These are phyloP conservation scores for Epichloe baconii DNA, from an alignment of 2,329 filamentous ascomycete species.

Conservation along the genomic window DNA sequence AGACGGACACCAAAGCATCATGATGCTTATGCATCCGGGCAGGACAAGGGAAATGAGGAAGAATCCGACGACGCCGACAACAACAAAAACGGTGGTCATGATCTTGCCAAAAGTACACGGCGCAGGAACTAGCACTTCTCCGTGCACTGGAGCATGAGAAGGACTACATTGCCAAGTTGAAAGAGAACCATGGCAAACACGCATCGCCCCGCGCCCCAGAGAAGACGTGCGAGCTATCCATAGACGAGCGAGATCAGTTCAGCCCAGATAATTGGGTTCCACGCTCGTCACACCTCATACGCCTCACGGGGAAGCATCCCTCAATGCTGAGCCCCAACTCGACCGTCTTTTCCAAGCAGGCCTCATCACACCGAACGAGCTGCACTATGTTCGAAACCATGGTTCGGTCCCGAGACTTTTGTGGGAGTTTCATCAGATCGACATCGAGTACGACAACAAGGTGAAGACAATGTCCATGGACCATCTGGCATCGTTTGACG, in stretches of 20 bases:
- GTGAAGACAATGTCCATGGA: conserved; percentile 28
- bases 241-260: conserved; percentile 29
- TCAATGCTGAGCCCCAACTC: conserved; percentile 35
- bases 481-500: conserved; percentile 27
- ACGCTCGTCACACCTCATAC: conserved; percentile 30
- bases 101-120: conserved; percentile 17
- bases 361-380: conserved; percentile 34
- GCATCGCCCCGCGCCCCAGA: conserved; percentile 10
- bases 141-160: conserved; percentile 29
- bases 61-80: too few species aligned
- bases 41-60: background rate
- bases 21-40: conserved; percentile 7
- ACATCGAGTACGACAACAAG: conserved; percentile 26
- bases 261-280: conserved; percentile 42
- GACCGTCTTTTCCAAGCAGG: conserved; percentile 30
- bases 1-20: conserved; percentile 12
- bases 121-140: conserved; percentile 29
- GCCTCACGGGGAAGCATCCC: conserved; percentile 37
- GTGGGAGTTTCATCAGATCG: conserved; percentile 35
- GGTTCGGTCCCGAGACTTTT: conserved; percentile 34
- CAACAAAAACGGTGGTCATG: conserved; percentile 6
- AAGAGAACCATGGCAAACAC: conserved; percentile 24
- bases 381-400: conserved; percentile 41
- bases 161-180: conserved; percentile 24
- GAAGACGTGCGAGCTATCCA: conserved; percentile 7